Evolutionary conservation across 305 asterid genomes (phyloP), one percentile per base, ranked within the genome.

Genomic region (Fraxinus dipetala): DNA sequence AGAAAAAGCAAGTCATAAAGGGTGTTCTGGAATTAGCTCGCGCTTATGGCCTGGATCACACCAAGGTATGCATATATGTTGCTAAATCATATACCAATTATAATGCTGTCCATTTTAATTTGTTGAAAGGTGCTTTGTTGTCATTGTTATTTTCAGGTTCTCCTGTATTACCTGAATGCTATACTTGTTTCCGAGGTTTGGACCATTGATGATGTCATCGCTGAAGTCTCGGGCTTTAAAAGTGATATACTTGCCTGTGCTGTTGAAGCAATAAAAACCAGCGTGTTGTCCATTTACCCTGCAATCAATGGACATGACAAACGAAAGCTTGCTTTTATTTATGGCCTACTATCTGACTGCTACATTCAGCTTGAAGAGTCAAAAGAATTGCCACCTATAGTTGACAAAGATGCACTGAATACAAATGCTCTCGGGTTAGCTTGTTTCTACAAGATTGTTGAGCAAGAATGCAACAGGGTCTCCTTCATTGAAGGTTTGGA

Each of bases 321-420:
- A 91, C 88, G 81, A 87, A 91, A 93, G 90, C 97, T 96, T 88
- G 94, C 97, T 81, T 92, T 80, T 78, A 40, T 96, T 69, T 96
- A 93, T 85, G 84, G 83, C 86, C 87, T 96, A 65, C 99, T 96
- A 61, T 85, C 93, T 70, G 95, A 93, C 84, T 96, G 98, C 92
- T 93, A 88, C 85, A 81, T 84, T 84, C 88, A 83, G 82, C 91
- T 90, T 35, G 90, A 83, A 85, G 90, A 88, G 79, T 85, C 45
- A 6, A 75, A 86, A 86, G 93, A 87, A 59, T 78, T 79, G 72
- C 87, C 84, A 31, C 76, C 83, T 79, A 80, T 65, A 82, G 79
- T 83, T 81, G 87, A 79, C 67, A 88, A 79, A 75, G 80, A 87
- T 85, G 76, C 76, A 26, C 72, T 43, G 78, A 88, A 78, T 81